Conservation (phyloP, 495 filamentous ascomycete species). For the Annulohypoxylon moriforme region DNA sequence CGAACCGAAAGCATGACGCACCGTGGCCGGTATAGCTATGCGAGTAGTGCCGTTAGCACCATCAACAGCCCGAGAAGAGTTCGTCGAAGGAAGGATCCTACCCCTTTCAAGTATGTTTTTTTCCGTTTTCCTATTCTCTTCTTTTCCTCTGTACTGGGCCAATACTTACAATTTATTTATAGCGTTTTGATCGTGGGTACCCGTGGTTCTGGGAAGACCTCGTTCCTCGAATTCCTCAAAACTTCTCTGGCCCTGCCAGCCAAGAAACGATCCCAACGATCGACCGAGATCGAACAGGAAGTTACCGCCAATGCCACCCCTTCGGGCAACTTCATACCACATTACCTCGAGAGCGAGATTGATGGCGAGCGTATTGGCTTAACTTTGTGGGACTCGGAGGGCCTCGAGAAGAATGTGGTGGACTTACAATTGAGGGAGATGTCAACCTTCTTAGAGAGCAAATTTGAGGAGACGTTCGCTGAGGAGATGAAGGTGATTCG, state of each 20-base stretch:
- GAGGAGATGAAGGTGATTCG: slow-evolving; percentile 98
- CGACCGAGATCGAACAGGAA: slow-evolving; percentile 62
- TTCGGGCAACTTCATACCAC: slow-evolving; percentile 76
- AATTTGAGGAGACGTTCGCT: slow-evolving; percentile 96
- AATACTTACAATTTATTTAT: slow-evolving; percentile 26
- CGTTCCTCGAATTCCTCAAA: slow-evolving; percentile 95
- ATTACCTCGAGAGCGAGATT: slow-evolving; percentile 95
- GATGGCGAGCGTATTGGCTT: slow-evolving; percentile 92
- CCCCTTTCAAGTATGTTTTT: slow-evolving; percentile 91
- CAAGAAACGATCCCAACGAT: slow-evolving; percentile 72
- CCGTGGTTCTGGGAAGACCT: slow-evolving; percentile 91
- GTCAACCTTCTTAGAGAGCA: slow-evolving; percentile 91
- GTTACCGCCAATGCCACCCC: slow-evolving; percentile 61
- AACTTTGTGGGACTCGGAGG: slow-evolving; percentile 95
- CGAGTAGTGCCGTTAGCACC: slow-evolving; percentile 89
- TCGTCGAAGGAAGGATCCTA: slow-evolving; percentile 94
- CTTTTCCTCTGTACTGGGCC: background rate
- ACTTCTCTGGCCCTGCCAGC: slow-evolving; percentile 81
- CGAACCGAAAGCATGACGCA: slow-evolving; percentile 95
- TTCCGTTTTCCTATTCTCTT: background rate
- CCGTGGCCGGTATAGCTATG: slow-evolving; percentile 96
- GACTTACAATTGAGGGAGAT: slow-evolving; percentile 94
- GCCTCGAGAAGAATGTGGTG: slow-evolving; percentile 91
- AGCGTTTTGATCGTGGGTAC: slow-evolving; percentile 93
- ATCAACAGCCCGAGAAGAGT: slow-evolving; percentile 95